Evolutionary conservation across 495 filamentous ascomycete genomes (phyloP).

Genomic region (Aspergillus bertholletiae): DNA sequence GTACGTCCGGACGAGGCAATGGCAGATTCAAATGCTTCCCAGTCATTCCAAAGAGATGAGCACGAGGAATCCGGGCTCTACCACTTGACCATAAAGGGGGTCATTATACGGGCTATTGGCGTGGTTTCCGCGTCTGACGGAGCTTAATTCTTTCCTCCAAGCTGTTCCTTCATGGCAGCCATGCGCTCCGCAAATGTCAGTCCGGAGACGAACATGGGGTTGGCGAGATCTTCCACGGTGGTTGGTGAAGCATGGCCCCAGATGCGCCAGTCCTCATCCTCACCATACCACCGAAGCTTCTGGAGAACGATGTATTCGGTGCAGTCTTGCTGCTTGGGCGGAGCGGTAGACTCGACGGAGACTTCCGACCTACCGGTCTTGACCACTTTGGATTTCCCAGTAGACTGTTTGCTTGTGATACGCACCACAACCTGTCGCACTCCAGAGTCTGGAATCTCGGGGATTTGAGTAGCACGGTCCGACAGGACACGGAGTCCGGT

Average conservation of each 20-base stretch:
- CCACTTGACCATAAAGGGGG: background rate
- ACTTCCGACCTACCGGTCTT: background rate
- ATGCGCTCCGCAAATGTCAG: slow-evolving; percentile 31
- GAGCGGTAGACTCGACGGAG: background rate
- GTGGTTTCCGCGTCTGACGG: too few relatives aligned
- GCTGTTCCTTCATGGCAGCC: slow-evolving; percentile 27
- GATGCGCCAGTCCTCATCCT: slow-evolving; percentile 65
- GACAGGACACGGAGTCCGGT: slow-evolving; percentile 52
- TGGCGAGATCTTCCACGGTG: slow-evolving; percentile 43
- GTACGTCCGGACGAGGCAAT: background rate
- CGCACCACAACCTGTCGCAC: slow-evolving; percentile 71
- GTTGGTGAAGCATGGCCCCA: slow-evolving; percentile 69
- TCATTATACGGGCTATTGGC: too few relatives aligned
- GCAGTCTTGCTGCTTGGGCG: slow-evolving; percentile 58
- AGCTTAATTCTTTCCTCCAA: slow-evolving; percentile 22
- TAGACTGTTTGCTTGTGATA: slow-evolving; percentile 63
- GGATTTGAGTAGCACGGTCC: slow-evolving; percentile 52
- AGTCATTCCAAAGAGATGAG: too few relatives aligned
- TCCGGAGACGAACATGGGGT: slow-evolving; percentile 31
- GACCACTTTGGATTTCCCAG: slow-evolving; percentile 19
- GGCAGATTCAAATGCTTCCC: background rate
- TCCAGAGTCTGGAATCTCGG: slow-evolving; percentile 40
- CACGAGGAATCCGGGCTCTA: background rate
- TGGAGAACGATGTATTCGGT: slow-evolving; percentile 80
- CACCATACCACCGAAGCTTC: slow-evolving; percentile 51